Percentiles rank a stretch among this genome's conserved stretches.
phyloP scores from a whole-genome alignment of 495 filamentous ascomycete species.

The Letharia columbiana region DNA sequence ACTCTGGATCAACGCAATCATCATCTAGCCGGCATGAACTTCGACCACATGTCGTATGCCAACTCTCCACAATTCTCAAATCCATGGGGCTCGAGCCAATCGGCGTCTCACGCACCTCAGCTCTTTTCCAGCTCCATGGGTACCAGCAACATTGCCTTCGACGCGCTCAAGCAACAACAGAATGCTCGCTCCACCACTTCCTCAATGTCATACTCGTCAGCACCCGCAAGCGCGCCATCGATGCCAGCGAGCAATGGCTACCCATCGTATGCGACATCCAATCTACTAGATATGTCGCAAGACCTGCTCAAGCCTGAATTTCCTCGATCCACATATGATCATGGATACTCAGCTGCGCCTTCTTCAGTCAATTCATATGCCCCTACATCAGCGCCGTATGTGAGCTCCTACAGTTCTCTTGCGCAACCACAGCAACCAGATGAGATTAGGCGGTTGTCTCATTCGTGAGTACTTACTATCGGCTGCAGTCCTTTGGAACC shows the following conservation, averaged over 20 bases:
- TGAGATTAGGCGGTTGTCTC: conserved; percentile 69
- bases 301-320: conserved; percentile 52
- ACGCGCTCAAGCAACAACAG: conserved; percentile 49
- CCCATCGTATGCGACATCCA: conserved; percentile 51
- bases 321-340: conserved; percentile 42
- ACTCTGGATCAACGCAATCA: conserved; percentile 86
- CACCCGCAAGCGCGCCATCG: conserved; percentile 64
- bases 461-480: conserved; percentile 65
- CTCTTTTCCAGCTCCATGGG: conserved; percentile 51
- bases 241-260: conserved; percentile 61
- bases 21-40: conserved; percentile 73
- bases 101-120: conserved; percentile 34
- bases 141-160: conserved; percentile 46
- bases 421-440: conserved; percentile 47
- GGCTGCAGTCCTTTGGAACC: conserved; percentile 43
- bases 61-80: conserved; percentile 83
- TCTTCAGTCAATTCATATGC: conserved; percentile 59
- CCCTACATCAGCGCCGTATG: conserved; percentile 50
- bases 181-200: conserved; percentile 51
- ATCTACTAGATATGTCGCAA: conserved; percentile 58
- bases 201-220: conserved; percentile 64
- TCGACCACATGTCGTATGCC: conserved; percentile 68
- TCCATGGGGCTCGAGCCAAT: conserved; percentile 66
- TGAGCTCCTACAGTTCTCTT: conserved; percentile 46
- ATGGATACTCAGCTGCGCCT: conserved; percentile 56